A percentile compares a stretch with the other conserved stretches of the same genome.
Evolutionary conservation across 768 basidiomycete genomes (phyloP).

Genomic region (Boletus tomentosulus): DNA sequence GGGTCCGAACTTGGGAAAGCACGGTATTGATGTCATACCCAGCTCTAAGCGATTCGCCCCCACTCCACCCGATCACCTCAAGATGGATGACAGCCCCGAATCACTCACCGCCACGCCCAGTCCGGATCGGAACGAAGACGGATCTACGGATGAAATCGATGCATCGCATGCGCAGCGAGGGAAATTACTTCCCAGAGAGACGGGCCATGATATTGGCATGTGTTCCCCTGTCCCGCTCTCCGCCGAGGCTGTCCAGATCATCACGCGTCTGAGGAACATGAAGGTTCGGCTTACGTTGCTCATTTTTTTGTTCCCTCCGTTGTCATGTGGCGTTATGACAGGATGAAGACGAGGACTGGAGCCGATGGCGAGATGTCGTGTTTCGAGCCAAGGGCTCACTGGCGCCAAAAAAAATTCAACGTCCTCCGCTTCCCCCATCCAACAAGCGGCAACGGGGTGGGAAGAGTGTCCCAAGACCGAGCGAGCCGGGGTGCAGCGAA

Average conservation of each 20-base stretch:
- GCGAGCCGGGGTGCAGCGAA: constrained; percentile 2
- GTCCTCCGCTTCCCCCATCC: constrained; percentile 49
- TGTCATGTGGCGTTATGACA: constrained; percentile 24
- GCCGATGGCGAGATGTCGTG: constrained; percentile 81
- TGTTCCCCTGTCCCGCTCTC: constrained; percentile 80
- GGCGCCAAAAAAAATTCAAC: constrained; percentile 27
- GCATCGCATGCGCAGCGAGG: constrained; percentile 28
- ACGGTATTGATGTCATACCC: constrained; percentile 76
- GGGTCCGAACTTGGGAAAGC: constrained; percentile 72
- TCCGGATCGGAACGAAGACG: background rate
- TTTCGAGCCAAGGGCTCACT: constrained; percentile 71
- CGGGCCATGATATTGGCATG: constrained; percentile 84
- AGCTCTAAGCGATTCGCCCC: constrained; percentile 63
- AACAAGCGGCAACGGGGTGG: constrained; percentile 61
- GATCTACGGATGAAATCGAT: background rate
- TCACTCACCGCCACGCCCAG: constrained; percentile 26
- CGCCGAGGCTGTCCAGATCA: constrained; percentile 70
- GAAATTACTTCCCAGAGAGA: constrained; percentile 72
- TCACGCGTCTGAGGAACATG: constrained; percentile 74
- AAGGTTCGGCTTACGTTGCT: constrained; percentile 47
- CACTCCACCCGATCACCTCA: constrained; percentile 41
- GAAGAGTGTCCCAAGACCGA: constrained; percentile 5
- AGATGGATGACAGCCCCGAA: constrained; percentile 44
- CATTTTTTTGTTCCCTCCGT: background rate
- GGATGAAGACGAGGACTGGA: constrained; percentile 88